Evolutionary conservation across 1,284 basidiomycete genomes (phyloP).

Genomic region (Ceratobasidium sp.): DNA sequence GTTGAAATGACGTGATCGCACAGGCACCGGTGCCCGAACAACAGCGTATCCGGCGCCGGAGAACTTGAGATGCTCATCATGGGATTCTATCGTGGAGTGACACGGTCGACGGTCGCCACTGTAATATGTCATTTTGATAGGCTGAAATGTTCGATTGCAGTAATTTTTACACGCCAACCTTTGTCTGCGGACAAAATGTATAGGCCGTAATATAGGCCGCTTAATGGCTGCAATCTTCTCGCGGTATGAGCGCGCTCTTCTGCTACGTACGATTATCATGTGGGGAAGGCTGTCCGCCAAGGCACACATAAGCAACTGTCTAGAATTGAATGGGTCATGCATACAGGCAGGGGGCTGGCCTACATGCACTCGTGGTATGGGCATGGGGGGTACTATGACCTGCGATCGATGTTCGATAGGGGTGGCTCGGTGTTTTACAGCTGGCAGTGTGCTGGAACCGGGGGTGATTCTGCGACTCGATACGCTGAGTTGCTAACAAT

Average conservation of each 20-base stretch:
- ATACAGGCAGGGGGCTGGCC: not conserved
- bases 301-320: not conserved
- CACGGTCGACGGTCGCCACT: too few species aligned
- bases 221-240: not conserved
- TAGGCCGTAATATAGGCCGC: too few species aligned
- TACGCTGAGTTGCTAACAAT: not conserved
- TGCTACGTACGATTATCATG: not conserved
- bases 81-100: too few species aligned
- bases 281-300: slow-evolving; percentile 1
- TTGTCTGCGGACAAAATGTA: not conserved
- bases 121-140: not conserved
- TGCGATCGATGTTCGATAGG: not conserved
- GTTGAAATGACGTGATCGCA: not conserved
- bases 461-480: slow-evolving; percentile 18
- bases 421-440: not conserved
- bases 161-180: not conserved
- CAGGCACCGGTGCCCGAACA: slow-evolving; percentile 2
- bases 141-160: not conserved
- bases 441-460: not conserved
- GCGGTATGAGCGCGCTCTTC: not conserved
- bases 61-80: too few species aligned
- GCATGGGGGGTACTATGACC: too few species aligned
- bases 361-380: not conserved
- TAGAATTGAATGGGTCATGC: not conserved
- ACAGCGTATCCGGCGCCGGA: not conserved